Evolutionary conservation across 169 alveolate species (phyloP), one percentile per base, ranked within the genome.

Genomic region (Cryptosporidium sp.): DNA sequence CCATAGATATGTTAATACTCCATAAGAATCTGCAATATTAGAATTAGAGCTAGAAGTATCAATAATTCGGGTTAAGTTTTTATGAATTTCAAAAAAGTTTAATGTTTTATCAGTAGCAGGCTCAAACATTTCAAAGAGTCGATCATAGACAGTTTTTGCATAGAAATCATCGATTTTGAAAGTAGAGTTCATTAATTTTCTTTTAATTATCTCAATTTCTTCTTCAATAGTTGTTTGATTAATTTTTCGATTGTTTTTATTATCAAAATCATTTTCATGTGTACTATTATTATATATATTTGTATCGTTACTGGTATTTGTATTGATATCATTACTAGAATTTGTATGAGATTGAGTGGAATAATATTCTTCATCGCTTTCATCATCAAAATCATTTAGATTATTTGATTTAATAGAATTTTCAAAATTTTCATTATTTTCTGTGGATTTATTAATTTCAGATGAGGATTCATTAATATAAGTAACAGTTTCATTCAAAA

Each of bases 1-100:
- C 87, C 93, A 95, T 12, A 95, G 73, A 86, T 92, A 95, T n/a
- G 95, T 93, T 69, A 94, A 85, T 12, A 94, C 92, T 70, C 97
- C 75, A 62, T 80, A 80, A 12, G 89, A 37, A 65, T 80, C 89
- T 23, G 56, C 73, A 26, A 80, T 61, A 45, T 80, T 80, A 12
- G 69, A n/a, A 14, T 29, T 39, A 7, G 73, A 62, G 9, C 16
- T 80, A 14, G 89, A 60, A 12, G 44, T 80, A 29, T 60, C 73
- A 18, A 80, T 80, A 18, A 80, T 29, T 16, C 65, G 45, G 10
- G 75, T 60, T 5, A 80, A 65, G 35, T 80, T 60, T 26, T 42
- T 62, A 12, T 65, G 16, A 10, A 80, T 62, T 33, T 80, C 89
- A 37, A 62, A 39, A 45, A 80, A 80, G 70, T 80, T 21, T 12